Conservation (phyloP, 169 alveolate genomes). For the Cryptosporidium parvum region DNA sequence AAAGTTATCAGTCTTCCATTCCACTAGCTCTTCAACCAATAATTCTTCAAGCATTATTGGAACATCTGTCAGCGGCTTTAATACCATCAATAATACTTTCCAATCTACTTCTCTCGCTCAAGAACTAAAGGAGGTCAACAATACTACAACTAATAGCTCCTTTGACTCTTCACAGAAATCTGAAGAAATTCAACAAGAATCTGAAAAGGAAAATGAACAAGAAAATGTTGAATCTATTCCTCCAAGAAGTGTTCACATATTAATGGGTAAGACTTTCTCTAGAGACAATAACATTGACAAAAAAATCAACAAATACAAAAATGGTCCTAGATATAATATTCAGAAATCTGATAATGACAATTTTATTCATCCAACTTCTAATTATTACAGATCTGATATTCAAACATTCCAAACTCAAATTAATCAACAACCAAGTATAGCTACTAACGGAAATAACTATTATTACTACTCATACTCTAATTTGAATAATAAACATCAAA, state of each 20-base stretch:
- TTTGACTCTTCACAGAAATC: background rate
- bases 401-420: background rate
- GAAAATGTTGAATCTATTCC: slow-evolving; percentile 43
- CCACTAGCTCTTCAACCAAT: slow-evolving; percentile 10
- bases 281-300: slow-evolving; percentile 28
- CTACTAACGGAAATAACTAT: background rate
- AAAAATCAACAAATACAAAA: slow-evolving; percentile 10
- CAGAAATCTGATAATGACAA: background rate
- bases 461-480: background rate
- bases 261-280: slow-evolving; percentile 67
- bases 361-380: background rate
- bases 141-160: background rate
- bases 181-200: background rate
- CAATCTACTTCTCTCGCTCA: slow-evolving; percentile 51
- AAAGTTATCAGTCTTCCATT: background rate
- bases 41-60: background rate
- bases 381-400: background rate
- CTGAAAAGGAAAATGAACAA: background rate
- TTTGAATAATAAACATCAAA: background rate
- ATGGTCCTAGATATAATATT: background rate
- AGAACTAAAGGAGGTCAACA: slow-evolving; percentile 35
- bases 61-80: background rate
- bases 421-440: background rate
- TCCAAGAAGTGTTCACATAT: slow-evolving; percentile 68
- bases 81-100: background rate